phyloP scores from a whole-genome alignment of 179 eudicot genomes.

The Carnegiea gigantea region DNA sequence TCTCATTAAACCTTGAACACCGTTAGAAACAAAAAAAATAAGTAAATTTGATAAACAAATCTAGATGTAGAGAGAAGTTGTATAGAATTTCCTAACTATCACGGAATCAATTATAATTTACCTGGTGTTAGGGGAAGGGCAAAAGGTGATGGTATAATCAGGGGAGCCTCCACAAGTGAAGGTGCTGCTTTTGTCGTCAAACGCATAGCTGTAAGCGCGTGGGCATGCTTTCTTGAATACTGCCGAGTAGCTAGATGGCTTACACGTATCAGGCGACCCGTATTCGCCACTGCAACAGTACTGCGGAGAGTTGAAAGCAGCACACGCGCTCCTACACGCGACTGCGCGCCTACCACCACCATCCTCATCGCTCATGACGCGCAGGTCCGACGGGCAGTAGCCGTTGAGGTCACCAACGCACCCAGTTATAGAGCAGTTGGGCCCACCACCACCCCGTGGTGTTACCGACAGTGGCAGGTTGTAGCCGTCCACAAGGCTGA shows the following conservation, averaged over 20 bases:
- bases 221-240: constrained; percentile 80
- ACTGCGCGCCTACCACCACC: constrained; percentile 27
- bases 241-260: constrained; percentile 66
- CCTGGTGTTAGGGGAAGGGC: constrained; percentile 56
- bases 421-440: constrained; percentile 61
- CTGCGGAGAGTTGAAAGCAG: constrained; percentile 52
- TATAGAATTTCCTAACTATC: too few species aligned
- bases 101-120: background rate
- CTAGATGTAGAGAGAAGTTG: too few species aligned
- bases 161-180: constrained; percentile 69
- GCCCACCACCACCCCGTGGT: constrained; percentile 66
- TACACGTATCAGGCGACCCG: constrained; percentile 66
- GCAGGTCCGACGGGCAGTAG: constrained; percentile 66
- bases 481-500: constrained; percentile 89
- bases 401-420: constrained; percentile 64
- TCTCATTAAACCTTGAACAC: too few species aligned
- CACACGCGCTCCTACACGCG: constrained; percentile 96
- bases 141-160: constrained; percentile 68
- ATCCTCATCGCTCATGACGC: constrained; percentile 40
- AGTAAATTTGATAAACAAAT: too few species aligned
- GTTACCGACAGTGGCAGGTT: constrained; percentile 77
- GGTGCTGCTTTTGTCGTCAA: constrained; percentile 77
- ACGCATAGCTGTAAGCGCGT: constrained; percentile 85
- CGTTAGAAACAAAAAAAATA: too few species aligned
- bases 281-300: constrained; percentile 85